Conservation (phyloP, 2,329 filamentous ascomycete species). For the Coniochaeta sp. region DNA sequence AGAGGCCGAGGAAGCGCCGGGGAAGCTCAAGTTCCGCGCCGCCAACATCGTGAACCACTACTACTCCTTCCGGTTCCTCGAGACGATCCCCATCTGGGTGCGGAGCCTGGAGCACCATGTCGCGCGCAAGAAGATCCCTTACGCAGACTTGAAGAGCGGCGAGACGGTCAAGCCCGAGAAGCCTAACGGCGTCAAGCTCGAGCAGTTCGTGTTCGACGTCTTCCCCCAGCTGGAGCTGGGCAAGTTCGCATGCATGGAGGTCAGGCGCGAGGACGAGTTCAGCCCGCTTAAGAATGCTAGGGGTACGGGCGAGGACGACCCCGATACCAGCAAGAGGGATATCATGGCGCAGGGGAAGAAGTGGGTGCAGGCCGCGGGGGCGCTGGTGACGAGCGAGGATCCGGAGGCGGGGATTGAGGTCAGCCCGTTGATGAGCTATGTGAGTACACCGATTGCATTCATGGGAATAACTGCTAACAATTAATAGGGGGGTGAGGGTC, state of each 20-base stretch:
- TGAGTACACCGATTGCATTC: conserved; percentile 45
- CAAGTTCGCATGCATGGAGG: conserved; percentile 94
- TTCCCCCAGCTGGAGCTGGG: conserved; percentile 82
- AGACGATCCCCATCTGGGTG: conserved; percentile 81
- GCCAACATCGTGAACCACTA: conserved; percentile 99
- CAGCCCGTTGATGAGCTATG: conserved; percentile 90
- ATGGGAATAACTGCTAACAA: conserved; percentile 11
- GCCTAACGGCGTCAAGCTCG: conserved; percentile 96
- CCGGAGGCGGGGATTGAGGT: conserved; percentile 71
- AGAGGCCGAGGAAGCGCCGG: conserved; percentile 77
- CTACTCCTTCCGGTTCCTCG: conserved; percentile 90
- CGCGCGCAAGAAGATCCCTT: conserved; percentile 96
- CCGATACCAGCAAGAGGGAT: conserved; percentile 84
- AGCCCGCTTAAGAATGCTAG: conserved; percentile 88
- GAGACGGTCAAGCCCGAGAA: conserved; percentile 83
- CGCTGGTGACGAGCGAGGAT: conserved; percentile 59
- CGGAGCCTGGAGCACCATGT: conserved; percentile 90
- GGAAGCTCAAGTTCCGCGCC: conserved; percentile 87
- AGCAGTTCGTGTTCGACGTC: conserved; percentile 98
- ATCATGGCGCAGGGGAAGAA: conserved; percentile 85
- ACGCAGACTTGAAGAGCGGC: conserved; percentile 67
- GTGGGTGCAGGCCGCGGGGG: conserved; percentile 78
- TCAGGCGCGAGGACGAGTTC: conserved; percentile 95
- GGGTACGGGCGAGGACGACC: conserved; percentile 85
- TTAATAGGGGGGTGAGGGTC: conserved; percentile 52